A percentile compares a stretch with the other conserved stretches of the same genome.
These are phyloP conservation scores for Yamadazyma pseudoaaseri DNA, from an alignment of 1,139 yeast species.

Conservation along the genomic window DNA sequence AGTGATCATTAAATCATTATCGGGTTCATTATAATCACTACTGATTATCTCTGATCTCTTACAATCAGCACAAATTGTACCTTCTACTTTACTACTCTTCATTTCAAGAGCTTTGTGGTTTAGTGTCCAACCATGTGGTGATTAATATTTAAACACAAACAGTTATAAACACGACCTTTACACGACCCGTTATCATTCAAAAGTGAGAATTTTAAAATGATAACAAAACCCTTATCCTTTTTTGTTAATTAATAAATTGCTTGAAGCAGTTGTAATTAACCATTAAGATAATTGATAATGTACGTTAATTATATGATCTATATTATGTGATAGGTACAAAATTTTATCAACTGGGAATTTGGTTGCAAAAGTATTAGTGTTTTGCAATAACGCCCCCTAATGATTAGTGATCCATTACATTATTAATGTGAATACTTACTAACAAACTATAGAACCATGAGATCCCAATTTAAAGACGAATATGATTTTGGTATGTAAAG, in stretches of 20 bases:
- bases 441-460: conserved; percentile 43
- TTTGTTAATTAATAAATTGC: background rate
- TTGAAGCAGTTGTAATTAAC: too few relatives aligned
- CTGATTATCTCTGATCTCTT: conserved; percentile 1
- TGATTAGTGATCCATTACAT: too few relatives aligned
- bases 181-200: conserved; percentile 5
- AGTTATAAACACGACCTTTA: background rate
- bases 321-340: too few relatives aligned
- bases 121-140: background rate
- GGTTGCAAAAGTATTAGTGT: too few relatives aligned
- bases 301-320: too few relatives aligned
- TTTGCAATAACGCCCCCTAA: conserved; percentile 2
- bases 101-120: too few relatives aligned
- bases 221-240: conserved; percentile 8
- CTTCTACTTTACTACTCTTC: too few relatives aligned
- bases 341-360: too few relatives aligned
- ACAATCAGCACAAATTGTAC: too few relatives aligned
- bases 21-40: conserved; percentile 3
- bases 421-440: conserved; percentile 4
- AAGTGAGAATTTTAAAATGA: conserved; percentile 2
- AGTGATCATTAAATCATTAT: conserved; percentile 10
- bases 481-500: conserved; percentile 56
- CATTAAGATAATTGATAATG: too few relatives aligned
- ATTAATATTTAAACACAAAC: too few relatives aligned
- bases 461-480: conserved; percentile 91